Base-by-base conservation (phyloP, 345 rosid genomes). In the Citrus hindsii region DNA sequence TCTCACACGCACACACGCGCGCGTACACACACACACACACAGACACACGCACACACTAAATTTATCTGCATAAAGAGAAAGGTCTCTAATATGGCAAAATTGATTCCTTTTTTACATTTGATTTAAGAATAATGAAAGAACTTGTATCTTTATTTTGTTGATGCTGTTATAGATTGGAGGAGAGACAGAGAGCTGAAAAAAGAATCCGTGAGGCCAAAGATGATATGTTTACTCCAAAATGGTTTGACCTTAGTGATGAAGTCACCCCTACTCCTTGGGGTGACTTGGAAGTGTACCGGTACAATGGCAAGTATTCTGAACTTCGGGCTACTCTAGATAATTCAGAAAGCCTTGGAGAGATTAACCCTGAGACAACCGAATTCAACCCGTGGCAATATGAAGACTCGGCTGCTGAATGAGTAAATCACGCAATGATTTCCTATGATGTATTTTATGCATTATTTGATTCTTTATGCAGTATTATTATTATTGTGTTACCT, bases 241-340 rank as follows among this genome's bases (percentile, higher is more conserved):
- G 98, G 98, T 93, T 93, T 40, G 87, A 92, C 72, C 76, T 79
- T 40, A 88, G 93, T 2, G 80, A 82, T 40, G 96, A 93, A 77
- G 82, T 86, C 37, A 81, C 87, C 55, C 86, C 92, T 9, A 93
- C 98, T n/a, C 98, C 94, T 28, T 93, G 98, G 98, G 98, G 96
- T 1, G 96, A 93, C 79, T 79, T 93, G 46, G 96, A 92, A 84
- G 89, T 93, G 40, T 93, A 92, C 82, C 88, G 77, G 69, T 93
- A 84, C 88, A 93, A 92, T 42, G 98, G 93, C 75, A 93, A 88
- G 73, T 93, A 93, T 72, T 48, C 63, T 1, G 83, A 92, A 76
- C 87, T 89, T 48, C 83, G 90, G 5, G 91, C 87, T 35, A 87
- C 87, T 3, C 30, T 86, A 0, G 94, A 90, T 80, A 78, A 76